These are phyloP conservation scores for Colletotrichum sp. DNA, from an alignment of 2,329 filamentous ascomycete genomes.

Conservation along the genomic window DNA sequence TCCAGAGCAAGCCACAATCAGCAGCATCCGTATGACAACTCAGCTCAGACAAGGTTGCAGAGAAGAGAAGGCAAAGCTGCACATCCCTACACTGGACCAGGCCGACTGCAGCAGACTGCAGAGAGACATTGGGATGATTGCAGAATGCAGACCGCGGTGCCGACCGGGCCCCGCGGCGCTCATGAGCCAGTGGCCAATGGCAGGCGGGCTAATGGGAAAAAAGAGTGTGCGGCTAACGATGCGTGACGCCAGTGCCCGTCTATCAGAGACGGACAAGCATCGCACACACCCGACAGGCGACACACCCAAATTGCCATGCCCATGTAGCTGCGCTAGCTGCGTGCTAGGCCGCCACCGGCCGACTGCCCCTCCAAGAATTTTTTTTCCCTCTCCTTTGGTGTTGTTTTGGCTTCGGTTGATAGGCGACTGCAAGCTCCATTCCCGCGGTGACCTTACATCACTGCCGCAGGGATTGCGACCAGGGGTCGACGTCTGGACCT, in stretches of 20 bases:
- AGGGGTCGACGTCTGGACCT: conserved; percentile 7
- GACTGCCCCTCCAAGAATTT: conserved; percentile 16
- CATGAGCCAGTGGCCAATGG: conserved; percentile 4
- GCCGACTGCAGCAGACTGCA: conserved; percentile 11
- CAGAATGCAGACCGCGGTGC: conserved; percentile 11
- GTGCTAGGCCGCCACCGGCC: conserved; percentile 17
- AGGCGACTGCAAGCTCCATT: conserved; percentile 21
- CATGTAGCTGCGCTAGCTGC: neutral
- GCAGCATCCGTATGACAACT: neutral
- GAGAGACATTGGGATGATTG: conserved; percentile 11
- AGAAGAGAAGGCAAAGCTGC: neutral
- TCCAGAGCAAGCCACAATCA: conserved; percentile 1
- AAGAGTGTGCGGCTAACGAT: conserved; percentile 8
- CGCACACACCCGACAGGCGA: neutral
- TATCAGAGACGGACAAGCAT: conserved; percentile 17
- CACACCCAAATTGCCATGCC: neutral
- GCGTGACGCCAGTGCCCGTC: conserved; percentile 2
- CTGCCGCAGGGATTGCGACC: conserved; percentile 17
- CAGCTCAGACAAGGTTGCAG: neutral
- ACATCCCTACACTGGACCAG: neutral
- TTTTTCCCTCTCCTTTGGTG: neutral
- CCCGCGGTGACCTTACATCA: conserved; percentile 23
- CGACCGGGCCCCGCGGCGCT: neutral
- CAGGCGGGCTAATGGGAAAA: conserved; percentile 1
- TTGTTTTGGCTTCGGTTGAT: conserved; percentile 19